Evolutionary conservation across 2,329 filamentous ascomycete genomes (phyloP), one percentile per base, ranked within the genome.

Genomic region (Calonectria naviculata): DNA sequence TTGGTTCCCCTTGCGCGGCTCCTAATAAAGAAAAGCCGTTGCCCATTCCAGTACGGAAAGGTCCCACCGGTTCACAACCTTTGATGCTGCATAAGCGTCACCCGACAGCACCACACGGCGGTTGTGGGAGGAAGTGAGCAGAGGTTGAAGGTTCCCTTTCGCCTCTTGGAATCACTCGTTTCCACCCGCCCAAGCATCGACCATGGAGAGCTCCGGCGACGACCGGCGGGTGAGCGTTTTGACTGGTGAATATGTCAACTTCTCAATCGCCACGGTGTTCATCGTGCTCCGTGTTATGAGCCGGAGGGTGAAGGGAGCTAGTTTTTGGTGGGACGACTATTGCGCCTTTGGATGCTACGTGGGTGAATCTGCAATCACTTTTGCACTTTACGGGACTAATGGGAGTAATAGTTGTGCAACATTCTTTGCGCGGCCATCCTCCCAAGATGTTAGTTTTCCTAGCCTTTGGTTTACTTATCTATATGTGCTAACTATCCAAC

Each of bases 281-380:
- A 42, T 78, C 10, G 15, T 67, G 0, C 56, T 78, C 0, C 75
- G 76, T 6, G 19, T 78, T 12, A 7, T 47, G 2, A 78, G 76
- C 13, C 68, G 76, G 3, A 72, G 47, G 21, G 54, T 78, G 0
- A 78, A 73, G 0, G 49, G 64, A 29, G 34, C 70, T 5, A 19
- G 28, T 0, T 58, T 78, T 8, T 78, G 76, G 75, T 78, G 76
- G 76, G 76, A 78, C 19, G 76, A 78, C 2, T 76, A 66, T 34
- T 73, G 77, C 62, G 75, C 76, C 0, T 61, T 75, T 10, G 34
- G 47, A 15, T 73, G 71, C 34, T 78, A 78, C 62, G 76, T 78
- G 28, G 4, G 70, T 41, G 2, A 17, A 24, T 24, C 7, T 26
- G 52, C n/a, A 4, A 26, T n/a, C 3, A 28, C 13, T 29, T 19